Base-by-base conservation (phyloP, 73 alveolate species). In the Paramecium pentaurelia region DNA sequence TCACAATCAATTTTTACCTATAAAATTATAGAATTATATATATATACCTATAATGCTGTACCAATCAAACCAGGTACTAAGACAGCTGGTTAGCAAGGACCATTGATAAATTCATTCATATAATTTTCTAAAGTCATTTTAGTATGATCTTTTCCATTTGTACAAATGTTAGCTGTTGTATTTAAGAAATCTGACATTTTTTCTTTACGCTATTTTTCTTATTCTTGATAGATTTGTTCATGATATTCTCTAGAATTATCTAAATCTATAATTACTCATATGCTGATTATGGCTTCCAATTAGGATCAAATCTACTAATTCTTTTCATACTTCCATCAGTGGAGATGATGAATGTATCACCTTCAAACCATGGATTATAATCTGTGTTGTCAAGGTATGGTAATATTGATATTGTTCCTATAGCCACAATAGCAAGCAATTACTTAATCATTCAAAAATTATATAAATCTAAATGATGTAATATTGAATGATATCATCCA, bases 1-100 rank as follows among this genome's bases (percentile, higher is more conserved):
- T 89, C 94, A 71, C 94, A 89, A 47, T 89, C 92, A 27, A 89
- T 47, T 28, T 89, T 18, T 44, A 87, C 88, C 88, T 75, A 75
- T 22, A 18, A 36, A 38, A 16, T 2, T 22, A 75, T 75, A 75
- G 10, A 54, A n/a, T 54, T 18, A 1, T 0, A 4, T n/a, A 54
- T 22, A 4, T 28, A 75, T 75, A 80, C 94, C 40, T 89, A 47
- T 25, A 71, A 51, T 2, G 92, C 71, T 25, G 94, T 89, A 8
- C 94, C 94, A 1, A 68, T 58, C 10, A 89, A 30, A 10, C 94
- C 94, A 14, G 94, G 94, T 45, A 89, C 45, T 9, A 89, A 34
- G n/a, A 83, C 60, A 40, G 75, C 58, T 32, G 92, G 94, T 40
- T 58, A 27, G 18, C 94, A 89, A 45, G 92, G 85, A 71, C 94